phyloP scores from a whole-genome alignment of 495 filamentous ascomycete genomes.

The Penicillium longicatenatum region DNA sequence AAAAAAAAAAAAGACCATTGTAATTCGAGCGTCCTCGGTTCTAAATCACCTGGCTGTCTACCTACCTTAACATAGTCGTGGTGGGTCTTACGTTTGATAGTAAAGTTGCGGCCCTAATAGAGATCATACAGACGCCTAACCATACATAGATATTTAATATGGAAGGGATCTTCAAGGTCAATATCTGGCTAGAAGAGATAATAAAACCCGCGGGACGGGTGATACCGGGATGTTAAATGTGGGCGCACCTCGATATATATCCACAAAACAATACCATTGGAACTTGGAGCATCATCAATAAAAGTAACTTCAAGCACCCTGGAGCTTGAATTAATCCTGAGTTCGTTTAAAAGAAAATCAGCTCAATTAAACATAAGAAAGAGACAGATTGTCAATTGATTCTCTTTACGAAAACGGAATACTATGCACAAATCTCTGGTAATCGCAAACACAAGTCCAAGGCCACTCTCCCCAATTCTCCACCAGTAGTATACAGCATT shows the following conservation, averaged over 20 bases:
- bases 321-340: neutral
- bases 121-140: too few species aligned
- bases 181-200: neutral
- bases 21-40: too few species aligned
- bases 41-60: neutral
- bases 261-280: too few species aligned
- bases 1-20: too few species aligned
- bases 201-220: neutral
- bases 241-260: too few species aligned
- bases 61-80: too few species aligned
- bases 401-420: constrained; percentile 32
- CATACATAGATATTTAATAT: too few species aligned
- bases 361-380: constrained; percentile 6
- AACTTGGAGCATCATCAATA: too few species aligned
- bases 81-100: too few species aligned
- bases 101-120: too few species aligned
- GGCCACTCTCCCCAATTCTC: constrained; percentile 21
- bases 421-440: constrained; percentile 46
- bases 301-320: neutral
- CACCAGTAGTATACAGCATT: constrained; percentile 66
- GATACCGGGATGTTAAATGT: neutral
- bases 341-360: neutral
- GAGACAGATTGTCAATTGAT: constrained; percentile 40
- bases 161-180: too few species aligned
- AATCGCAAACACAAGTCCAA: constrained; percentile 26